These are phyloP conservation scores for Medicago arabica DNA, from an alignment of 306 rosid species.

Conservation along the genomic window DNA sequence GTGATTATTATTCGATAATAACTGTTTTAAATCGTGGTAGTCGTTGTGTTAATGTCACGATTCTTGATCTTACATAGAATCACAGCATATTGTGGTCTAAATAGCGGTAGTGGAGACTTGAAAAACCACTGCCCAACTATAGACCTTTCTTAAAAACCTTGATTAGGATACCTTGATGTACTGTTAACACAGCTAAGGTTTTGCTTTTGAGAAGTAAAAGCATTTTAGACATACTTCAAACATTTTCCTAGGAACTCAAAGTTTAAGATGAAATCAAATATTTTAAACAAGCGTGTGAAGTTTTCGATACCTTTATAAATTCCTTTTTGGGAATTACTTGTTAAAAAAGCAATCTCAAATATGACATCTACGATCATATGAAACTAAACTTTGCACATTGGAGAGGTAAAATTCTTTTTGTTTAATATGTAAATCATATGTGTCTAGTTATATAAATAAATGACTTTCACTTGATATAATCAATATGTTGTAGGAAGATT, in stretches of 20 bases:
- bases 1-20: background rate
- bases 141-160: background rate
- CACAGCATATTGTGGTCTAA: background rate
- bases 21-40: background rate
- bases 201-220: background rate
- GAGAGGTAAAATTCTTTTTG: background rate
- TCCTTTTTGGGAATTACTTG: background rate
- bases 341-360: background rate
- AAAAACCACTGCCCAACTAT: background rate
- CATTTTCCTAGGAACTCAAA: no score
- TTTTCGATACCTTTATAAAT: background rate
- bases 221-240: background rate
- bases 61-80: background rate
- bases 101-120: no score
- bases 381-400: background rate
- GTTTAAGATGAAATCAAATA: no score
- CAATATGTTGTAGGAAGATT: conserved; percentile 58
- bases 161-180: background rate
- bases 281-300: background rate
- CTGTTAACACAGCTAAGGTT: background rate
- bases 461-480: conserved; percentile 11
- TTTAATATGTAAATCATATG: background rate
- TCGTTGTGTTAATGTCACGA: background rate
- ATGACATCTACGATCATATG: background rate
- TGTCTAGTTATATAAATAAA: background rate